Evolutionary conservation across 768 basidiomycete species (phyloP).

Genomic region (Fistulinella prunicolor): DNA sequence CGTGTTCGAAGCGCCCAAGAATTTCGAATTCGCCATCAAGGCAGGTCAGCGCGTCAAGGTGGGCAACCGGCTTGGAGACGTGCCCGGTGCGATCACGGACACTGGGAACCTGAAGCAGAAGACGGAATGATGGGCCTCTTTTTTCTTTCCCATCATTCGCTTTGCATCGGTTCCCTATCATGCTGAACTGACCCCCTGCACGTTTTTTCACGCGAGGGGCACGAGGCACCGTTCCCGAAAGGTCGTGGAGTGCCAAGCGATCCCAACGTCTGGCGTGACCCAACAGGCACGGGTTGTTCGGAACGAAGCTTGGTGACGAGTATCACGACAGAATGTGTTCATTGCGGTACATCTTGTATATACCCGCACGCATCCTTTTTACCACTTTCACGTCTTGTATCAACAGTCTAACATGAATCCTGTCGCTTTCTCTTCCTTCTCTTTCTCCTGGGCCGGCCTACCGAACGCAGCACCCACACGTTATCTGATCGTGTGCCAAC

Average conservation of each 20-base stretch:
- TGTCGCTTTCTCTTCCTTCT: too few relatives aligned
- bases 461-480: too few relatives aligned
- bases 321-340: neutral
- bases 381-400: too few relatives aligned
- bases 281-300: too few relatives aligned
- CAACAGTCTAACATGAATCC: too few relatives aligned
- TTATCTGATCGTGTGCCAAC: too few relatives aligned
- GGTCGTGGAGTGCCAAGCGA: too few relatives aligned
- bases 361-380: too few relatives aligned
- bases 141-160: neutral
- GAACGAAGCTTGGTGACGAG: neutral
- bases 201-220: neutral
- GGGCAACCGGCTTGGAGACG: constrained; percentile 76
- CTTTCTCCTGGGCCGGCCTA: too few relatives aligned
- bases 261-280: too few relatives aligned
- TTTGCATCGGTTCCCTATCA: neutral
- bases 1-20: constrained; percentile 89
- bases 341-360: neutral
- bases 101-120: constrained; percentile 34
- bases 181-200: neutral
- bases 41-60: constrained; percentile 85
- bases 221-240: too few relatives aligned
- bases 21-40: constrained; percentile 75
- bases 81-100: constrained; percentile 14
- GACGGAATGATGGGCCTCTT: constrained; percentile 20